Percentiles rank a stretch among this genome's conserved stretches.
Evolutionary conservation across 2,329 filamentous ascomycete genomes (phyloP).

Genomic region (Exophiala viscosa): DNA sequence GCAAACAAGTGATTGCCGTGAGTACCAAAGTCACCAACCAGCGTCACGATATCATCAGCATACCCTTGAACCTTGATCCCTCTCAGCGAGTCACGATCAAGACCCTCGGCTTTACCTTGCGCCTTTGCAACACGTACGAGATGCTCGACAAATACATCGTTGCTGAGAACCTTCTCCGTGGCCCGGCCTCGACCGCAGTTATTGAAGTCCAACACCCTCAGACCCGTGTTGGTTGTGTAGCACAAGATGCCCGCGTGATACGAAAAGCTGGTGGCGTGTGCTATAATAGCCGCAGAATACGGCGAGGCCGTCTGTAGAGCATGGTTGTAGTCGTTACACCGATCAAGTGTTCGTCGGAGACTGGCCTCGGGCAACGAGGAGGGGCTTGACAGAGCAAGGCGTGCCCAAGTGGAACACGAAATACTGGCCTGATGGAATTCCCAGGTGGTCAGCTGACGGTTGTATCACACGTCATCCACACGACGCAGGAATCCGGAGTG

Average conservation of each 20-base stretch:
- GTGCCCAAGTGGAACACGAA: constrained; percentile 34
- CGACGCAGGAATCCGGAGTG: background rate
- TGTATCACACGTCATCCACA: background rate
- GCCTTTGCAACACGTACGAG: background rate
- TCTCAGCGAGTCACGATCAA: constrained; percentile 31
- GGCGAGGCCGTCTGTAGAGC: constrained; percentile 52
- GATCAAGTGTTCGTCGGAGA: constrained; percentile 50
- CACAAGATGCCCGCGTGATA: constrained; percentile 64
- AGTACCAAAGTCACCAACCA: constrained; percentile 49
- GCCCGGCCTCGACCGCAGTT: constrained; percentile 33
- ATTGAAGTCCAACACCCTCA: constrained; percentile 61
- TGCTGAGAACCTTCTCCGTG: constrained; percentile 56
- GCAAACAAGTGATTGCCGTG: constrained; percentile 52
- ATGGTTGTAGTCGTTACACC: constrained; percentile 59
- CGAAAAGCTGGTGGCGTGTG: constrained; percentile 57
- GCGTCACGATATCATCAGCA: constrained; percentile 55
- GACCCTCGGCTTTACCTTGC: background rate
- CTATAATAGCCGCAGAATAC: constrained; percentile 59
- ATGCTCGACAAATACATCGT: constrained; percentile 41
- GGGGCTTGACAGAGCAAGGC: constrained; percentile 44
- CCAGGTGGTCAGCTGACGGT: constrained; percentile 16
- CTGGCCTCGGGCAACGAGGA: constrained; percentile 34
- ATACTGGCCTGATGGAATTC: constrained; percentile 34
- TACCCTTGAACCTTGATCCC: constrained; percentile 54
- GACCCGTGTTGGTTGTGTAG: constrained; percentile 52